Conservation (phyloP, 352 stramenopile species). For the Phytophthora hibernalis region DNA sequence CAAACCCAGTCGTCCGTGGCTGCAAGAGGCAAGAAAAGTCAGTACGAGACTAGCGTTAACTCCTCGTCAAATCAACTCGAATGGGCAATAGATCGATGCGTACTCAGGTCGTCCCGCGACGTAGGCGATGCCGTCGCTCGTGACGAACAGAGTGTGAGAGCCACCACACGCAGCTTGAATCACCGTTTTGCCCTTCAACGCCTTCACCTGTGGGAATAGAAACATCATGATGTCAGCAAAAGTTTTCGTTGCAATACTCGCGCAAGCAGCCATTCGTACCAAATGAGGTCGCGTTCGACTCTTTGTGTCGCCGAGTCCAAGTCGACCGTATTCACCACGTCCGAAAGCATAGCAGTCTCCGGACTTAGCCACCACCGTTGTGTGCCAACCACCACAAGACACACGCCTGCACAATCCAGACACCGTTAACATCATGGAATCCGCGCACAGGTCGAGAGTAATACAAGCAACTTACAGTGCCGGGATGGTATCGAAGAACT, state of each 20-base stretch:
- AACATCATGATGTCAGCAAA: conserved; percentile 14
- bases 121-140: conserved; percentile 83
- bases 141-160: conserved; percentile 90
- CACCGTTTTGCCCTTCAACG: conserved; percentile 63
- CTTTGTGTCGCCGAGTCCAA: conserved; percentile 86
- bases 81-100: conserved; percentile 24
- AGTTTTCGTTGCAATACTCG: not conserved
- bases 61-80: not conserved
- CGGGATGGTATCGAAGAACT: conserved; percentile 74
- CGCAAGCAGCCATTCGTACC: conserved; percentile 32
- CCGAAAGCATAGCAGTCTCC: conserved; percentile 82
- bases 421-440: conserved; percentile 9
- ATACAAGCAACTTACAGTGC: conserved; percentile 54
- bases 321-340: conserved; percentile 80
- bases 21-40: conserved; percentile 24
- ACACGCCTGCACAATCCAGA: conserved; percentile 51
- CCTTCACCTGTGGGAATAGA: conserved; percentile 51
- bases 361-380: conserved; percentile 75
- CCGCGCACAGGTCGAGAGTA: conserved; percentile 8
- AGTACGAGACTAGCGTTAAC: conserved; percentile 2
- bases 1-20: conserved; percentile 74
- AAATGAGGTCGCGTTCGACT: conserved; percentile 72
- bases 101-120: conserved; percentile 88
- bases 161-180: conserved; percentile 82
- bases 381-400: conserved; percentile 88